Percentiles rank a stretch among this genome's conserved stretches.
These are phyloP conservation scores for Xylaria sp. DNA, from an alignment of 2,329 filamentous ascomycete genomes.

Conservation along the genomic window DNA sequence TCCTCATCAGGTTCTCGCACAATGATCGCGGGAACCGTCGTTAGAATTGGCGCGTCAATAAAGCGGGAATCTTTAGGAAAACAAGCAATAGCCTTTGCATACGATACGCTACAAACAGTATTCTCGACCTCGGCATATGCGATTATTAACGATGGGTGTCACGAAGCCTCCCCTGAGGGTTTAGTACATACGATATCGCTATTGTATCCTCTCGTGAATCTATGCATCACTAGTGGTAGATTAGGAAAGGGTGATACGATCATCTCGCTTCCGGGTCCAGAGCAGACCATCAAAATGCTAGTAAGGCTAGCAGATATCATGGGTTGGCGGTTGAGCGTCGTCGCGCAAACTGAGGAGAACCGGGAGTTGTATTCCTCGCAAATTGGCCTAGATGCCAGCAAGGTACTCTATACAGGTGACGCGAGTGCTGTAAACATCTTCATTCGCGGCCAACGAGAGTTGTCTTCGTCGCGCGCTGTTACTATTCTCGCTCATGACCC, in stretches of 20 bases:
- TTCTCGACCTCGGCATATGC: conserved; percentile 17
- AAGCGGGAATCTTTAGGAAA: background rate
- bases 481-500: conserved; percentile 17
- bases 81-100: conserved; percentile 8
- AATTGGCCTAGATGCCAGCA: background rate
- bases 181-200: conserved; percentile 3
- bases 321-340: conserved; percentile 13
- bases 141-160: background rate
- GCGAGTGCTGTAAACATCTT: background rate
- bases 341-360: background rate
- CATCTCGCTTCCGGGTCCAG: conserved; percentile 14
- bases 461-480: conserved; percentile 6
- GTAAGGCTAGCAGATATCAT: conserved; percentile 1
- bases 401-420: background rate
- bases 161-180: background rate
- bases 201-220: conserved; percentile 16
- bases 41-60: background rate
- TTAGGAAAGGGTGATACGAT: conserved; percentile 19
- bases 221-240: conserved; percentile 8
- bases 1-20: conserved; percentile 8
- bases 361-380: background rate
- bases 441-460: conserved; percentile 2
- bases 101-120: conserved; percentile 13
- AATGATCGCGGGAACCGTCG: conserved; percentile 2
- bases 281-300: conserved; percentile 6